Evolutionary conservation across 805 yeast genomes (phyloP).

Genomic region (Saccharomycopsis babjevae): DNA sequence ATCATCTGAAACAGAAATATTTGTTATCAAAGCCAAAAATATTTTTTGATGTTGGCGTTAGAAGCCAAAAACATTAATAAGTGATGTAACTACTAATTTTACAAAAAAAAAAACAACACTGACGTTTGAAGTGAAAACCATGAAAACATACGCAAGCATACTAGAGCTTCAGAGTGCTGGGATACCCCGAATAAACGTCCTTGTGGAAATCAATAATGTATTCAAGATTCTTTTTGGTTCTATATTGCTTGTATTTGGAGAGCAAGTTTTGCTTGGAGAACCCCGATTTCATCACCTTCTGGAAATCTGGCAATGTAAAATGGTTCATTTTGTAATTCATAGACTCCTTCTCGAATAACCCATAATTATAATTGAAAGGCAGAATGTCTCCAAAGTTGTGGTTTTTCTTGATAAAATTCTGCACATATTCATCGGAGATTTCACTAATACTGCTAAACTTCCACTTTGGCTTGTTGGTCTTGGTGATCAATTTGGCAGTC

Average conservation of each 20-base stretch:
- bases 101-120: too few species aligned
- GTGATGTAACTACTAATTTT: too few species aligned
- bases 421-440: conserved; percentile 10
- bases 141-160: too few species aligned
- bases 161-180: neutral
- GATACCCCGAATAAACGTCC: neutral
- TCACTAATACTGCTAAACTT: conserved; percentile 34
- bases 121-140: too few species aligned
- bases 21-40: too few species aligned
- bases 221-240: neutral
- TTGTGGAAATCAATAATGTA: neutral
- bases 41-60: too few species aligned
- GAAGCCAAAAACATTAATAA: too few species aligned
- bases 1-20: too few species aligned
- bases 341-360: conserved; percentile 9
- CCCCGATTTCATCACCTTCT: neutral
- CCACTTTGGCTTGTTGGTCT: conserved; percentile 45
- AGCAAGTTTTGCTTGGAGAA: neutral
- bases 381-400: conserved; percentile 9
- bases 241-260: neutral
- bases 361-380: conserved; percentile 7
- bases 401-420: conserved; percentile 1
- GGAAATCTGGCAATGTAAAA: conserved; percentile 10
- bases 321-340: conserved; percentile 8
- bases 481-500: conserved; percentile 51